Evolutionary conservation across 306 rosid species (phyloP).

Genomic region (Malus fusca): DNA sequence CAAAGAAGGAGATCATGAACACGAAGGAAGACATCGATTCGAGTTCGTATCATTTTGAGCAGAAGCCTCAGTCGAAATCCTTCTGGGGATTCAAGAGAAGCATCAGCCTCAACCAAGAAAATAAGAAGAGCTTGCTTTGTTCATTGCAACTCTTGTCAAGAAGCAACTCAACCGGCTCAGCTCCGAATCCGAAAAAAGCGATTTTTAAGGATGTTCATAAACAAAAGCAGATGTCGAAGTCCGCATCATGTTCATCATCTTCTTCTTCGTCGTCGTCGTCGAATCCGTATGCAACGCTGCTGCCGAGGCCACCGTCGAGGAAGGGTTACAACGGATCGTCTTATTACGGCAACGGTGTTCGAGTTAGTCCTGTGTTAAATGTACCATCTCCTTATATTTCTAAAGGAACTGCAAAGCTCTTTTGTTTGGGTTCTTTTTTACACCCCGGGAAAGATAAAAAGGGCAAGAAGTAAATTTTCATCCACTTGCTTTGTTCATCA

Average conservation of each 20-base stretch:
- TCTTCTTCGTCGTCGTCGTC: conserved; percentile 28
- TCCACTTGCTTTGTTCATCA: not conserved
- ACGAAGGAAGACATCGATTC: conserved; percentile 19
- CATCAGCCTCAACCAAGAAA: conserved; percentile 62
- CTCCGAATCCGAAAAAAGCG: conserved; percentile 37
- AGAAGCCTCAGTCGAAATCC: conserved; percentile 47
- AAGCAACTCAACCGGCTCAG: conserved; percentile 77
- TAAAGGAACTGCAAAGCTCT: conserved; percentile 60
- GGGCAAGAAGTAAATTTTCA: conserved; percentile 36
- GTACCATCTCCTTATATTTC: conserved; percentile 75
- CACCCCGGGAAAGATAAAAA: conserved; percentile 53
- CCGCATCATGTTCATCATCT: conserved; percentile 23
- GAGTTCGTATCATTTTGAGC: conserved; percentile 14
- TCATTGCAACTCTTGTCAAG: conserved; percentile 57
- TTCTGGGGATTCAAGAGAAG: conserved; percentile 94
- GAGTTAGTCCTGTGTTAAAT: conserved; percentile 64
- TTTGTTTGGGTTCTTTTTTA: conserved; percentile 61
- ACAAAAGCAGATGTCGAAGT: conserved; percentile 34
- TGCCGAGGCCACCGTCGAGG: conserved; percentile 48
- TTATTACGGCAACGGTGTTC: conserved; percentile 36
- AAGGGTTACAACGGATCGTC: conserved; percentile 50
- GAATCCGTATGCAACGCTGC: conserved; percentile 24
- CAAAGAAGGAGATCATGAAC: conserved; percentile 34
- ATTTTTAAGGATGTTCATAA: conserved; percentile 28
- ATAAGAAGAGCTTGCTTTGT: conserved; percentile 34